Base-by-base conservation (phyloP, 2,329 filamentous ascomycete genomes). In the Aureobasidium sp. region DNA sequence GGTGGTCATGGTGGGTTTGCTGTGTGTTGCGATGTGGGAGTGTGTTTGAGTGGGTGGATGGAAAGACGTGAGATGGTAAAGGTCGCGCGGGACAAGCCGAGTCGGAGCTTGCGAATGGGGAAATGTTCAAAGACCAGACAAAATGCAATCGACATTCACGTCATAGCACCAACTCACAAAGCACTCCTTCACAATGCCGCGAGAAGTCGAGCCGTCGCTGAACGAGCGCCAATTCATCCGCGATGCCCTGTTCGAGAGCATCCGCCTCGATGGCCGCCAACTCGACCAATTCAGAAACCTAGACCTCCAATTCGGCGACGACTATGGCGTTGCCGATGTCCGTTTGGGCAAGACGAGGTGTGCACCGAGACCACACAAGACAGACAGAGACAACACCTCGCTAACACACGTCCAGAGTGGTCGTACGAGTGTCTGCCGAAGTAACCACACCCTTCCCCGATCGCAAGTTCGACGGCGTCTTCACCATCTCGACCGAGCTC, bases 401-500 rank as follows among this genome's bases (percentile, higher is more conserved):
- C 73, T 65, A 65, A 70, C 57, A 17, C 29, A 7, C 11, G 2
- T 37, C 11, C 67, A 95, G 92, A 69, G 84, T 96, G 61, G 78
- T 95, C 63, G 90, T 88, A 60, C 89, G 89, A 64, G 87, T 95
- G 62, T 93, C 91, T 2, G 89, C 91, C 64, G 90, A 96, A 76
- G 89, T 97, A 63, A 88, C 89, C 11, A 85, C 89, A 40, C 93
- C 94, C 45, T 90, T 87, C 70, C 75, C 87, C 57, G 93, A 97
- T 75, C 87, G 93, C 64, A 93, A 92, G 62, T 96, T 96, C 71
- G 94, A 97, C 73, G 94, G 94, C 72, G 83, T 95, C 73, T 97
- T 97, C 78, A 91, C 86, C 67, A 96, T 97, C 71, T 83, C 86
- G 58, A 89, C 92, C 60, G 94, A 97, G 73, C 84, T 99, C 68